Evolutionary conservation across 2,329 filamentous ascomycete genomes (phyloP).

Genomic region (Fusarium camptoceras): DNA sequence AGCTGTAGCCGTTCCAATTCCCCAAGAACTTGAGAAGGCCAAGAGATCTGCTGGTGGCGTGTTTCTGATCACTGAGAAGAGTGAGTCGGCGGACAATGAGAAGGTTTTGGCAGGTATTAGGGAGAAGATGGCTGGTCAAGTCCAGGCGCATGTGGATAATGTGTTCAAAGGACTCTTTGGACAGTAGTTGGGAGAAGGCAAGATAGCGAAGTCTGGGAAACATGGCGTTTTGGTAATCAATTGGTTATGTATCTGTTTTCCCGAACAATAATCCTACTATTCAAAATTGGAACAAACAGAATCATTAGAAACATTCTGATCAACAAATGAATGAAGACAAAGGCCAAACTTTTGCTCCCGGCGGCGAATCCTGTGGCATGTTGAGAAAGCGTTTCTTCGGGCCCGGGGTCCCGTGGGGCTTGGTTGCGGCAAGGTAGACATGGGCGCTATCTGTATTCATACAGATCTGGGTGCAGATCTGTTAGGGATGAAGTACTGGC

Average conservation of each 20-base stretch:
- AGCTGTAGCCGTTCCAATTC: not conserved
- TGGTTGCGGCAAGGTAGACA: not conserved
- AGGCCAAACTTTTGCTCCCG: not conserved
- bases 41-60: constrained; percentile 14
- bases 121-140: not conserved
- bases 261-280: not conserved
- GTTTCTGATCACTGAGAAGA: constrained; percentile 30
- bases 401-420: constrained; percentile 7
- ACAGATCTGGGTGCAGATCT: accelerated
- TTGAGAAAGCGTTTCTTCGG: constrained; percentile 1
- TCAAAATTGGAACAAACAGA: not conserved
- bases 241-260: not conserved
- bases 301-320: not conserved
- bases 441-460: accelerated
- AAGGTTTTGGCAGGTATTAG: constrained; percentile 24
- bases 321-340: too few relatives aligned
- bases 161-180: constrained; percentile 5
- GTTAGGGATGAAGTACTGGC: not conserved
- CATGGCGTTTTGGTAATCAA: not conserved
- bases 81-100: constrained; percentile 29
- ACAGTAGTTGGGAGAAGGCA: not conserved
- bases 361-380: not conserved
- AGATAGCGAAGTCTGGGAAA: not conserved
- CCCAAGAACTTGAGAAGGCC: not conserved
- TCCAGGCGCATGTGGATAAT: constrained; percentile 6